Percentiles rank a stretch among this genome's conserved stretches.
These are phyloP conservation scores for Suillus decipiens DNA, from an alignment of 768 basidiomycete species.

Conservation along the genomic window DNA sequence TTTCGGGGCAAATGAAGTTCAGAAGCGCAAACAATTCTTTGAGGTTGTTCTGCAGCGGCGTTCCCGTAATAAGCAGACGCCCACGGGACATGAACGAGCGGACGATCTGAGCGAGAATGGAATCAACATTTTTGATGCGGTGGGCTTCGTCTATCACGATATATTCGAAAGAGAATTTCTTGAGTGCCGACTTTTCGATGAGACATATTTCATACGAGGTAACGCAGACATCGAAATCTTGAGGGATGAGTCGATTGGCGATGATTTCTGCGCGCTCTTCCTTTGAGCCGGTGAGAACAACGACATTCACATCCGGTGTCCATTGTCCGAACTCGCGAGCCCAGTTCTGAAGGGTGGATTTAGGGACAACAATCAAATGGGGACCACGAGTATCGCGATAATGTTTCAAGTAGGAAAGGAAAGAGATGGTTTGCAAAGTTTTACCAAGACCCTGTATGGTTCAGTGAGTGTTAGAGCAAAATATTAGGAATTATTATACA, in stretches of 20 bases:
- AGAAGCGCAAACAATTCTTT: constrained; percentile 92
- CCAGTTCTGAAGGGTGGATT: constrained; percentile 98
- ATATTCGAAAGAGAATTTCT: constrained; percentile 96
- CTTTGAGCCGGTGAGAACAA: constrained; percentile 82
- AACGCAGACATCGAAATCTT: constrained; percentile 92
- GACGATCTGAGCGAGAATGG: constrained; percentile 92
- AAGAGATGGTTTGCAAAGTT: constrained; percentile 97
- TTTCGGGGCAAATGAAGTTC: constrained; percentile 97
- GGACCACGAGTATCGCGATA: constrained; percentile 75
- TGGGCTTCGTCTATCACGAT: constrained; percentile 99
- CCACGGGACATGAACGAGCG: constrained; percentile 87
- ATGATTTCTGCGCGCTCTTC: constrained; percentile 89
- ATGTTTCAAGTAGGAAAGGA: constrained; percentile 92
- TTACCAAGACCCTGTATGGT: constrained; percentile 85
- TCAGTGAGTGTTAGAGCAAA: constrained; percentile 7
- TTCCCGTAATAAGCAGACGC: constrained; percentile 92
- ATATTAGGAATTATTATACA: not conserved
- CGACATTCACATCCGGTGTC: constrained; percentile 85
- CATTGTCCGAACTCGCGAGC: constrained; percentile 87
- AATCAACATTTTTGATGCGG: constrained; percentile 98
- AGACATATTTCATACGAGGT: constrained; percentile 98
- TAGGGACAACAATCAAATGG: constrained; percentile 97
- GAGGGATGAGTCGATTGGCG: constrained; percentile 72
- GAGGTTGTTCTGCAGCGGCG: constrained; percentile 94
- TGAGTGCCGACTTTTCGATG: constrained; percentile 89